Percentiles rank a stretch among this genome's conserved stretches.
phyloP scores from a whole-genome alignment of 768 basidiomycete species.

The Suillus subluteus region DNA sequence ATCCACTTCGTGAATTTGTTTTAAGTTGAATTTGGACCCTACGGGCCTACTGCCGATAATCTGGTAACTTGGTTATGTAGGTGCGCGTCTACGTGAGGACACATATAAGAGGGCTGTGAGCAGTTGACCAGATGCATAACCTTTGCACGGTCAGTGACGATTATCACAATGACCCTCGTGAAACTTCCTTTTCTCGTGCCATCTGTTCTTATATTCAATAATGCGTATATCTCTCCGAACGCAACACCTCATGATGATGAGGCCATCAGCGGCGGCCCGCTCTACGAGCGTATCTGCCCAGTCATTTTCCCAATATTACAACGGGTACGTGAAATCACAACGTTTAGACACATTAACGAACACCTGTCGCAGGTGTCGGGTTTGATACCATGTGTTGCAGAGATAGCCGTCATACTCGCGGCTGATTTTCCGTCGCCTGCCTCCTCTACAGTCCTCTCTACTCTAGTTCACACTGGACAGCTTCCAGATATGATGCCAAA shows the following conservation, averaged over 20 bases:
- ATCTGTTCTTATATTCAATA: slow-evolving; percentile 33
- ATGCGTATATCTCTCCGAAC: slow-evolving; percentile 27
- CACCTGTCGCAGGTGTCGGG: slow-evolving; percentile 24
- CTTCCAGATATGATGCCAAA: slow-evolving; percentile 26
- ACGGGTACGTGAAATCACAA: slow-evolving; percentile 20
- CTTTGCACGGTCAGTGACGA: neutral
- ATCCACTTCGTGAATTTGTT: neutral
- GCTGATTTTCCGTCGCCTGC: slow-evolving; percentile 17
- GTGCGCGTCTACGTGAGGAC: neutral
- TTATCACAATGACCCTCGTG: slow-evolving; percentile 22
- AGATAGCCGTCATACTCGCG: slow-evolving; percentile 26
- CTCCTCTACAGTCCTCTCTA: slow-evolving; percentile 28
- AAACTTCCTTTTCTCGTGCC: slow-evolving; percentile 28
- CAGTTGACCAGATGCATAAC: neutral
- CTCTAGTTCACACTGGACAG: slow-evolving; percentile 21
- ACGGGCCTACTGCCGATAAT: no score
- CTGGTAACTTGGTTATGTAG: neutral
- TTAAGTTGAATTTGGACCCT: neutral
- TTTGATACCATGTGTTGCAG: slow-evolving; percentile 34
- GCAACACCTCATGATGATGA: slow-evolving; percentile 26
- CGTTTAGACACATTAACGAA: slow-evolving; percentile 10
- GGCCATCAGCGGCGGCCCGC: slow-evolving; percentile 18
- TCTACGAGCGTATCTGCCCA: slow-evolving; percentile 30
- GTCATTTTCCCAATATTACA: slow-evolving; percentile 24
- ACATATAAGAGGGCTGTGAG: neutral